phyloP scores from a whole-genome alignment of 306 rosid species.

The Inga laurina region DNA sequence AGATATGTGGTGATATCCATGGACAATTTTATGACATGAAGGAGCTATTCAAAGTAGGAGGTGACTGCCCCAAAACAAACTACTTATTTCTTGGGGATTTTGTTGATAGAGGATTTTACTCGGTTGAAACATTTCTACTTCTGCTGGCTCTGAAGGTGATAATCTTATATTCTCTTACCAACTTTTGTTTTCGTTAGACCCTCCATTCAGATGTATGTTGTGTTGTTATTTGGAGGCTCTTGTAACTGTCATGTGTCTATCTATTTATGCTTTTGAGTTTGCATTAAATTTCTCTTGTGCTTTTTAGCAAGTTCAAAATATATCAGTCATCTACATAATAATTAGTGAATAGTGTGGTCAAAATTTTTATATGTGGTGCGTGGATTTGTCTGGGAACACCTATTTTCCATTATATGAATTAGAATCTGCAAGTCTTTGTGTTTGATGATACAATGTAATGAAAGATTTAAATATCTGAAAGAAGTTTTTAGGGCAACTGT shows the following conservation, averaged over 20 bases:
- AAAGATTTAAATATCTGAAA: neutral
- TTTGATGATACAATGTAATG: neutral
- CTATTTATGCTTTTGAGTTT: neutral
- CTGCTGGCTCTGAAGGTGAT: slow-evolving; percentile 91
- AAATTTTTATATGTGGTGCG: neutral
- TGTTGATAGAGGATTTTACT: slow-evolving; percentile 95
- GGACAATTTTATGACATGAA: slow-evolving; percentile 99
- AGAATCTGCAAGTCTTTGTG: neutral
- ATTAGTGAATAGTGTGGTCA: neutral
- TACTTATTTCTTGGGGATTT: slow-evolving; percentile 98
- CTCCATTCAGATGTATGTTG: neutral
- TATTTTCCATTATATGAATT: slow-evolving; percentile 13
- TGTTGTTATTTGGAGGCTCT: neutral
- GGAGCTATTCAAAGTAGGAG: slow-evolving; percentile 99
- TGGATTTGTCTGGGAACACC: slow-evolving; percentile 2
- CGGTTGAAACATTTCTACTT: slow-evolving; percentile 91
- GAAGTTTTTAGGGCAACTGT: neutral
- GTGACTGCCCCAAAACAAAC: slow-evolving; percentile 96
- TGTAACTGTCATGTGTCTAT: neutral
- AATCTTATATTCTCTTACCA: slow-evolving; percentile 15
- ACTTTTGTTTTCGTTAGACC: neutral
- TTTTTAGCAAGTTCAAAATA: slow-evolving; percentile 17
- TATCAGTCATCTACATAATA: neutral
- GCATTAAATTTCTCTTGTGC: slow-evolving; percentile 8
- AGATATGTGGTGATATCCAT: slow-evolving; percentile 99